Conservation (phyloP, 257 asterid genomes). For the Nyctanthes arbortristis region DNA sequence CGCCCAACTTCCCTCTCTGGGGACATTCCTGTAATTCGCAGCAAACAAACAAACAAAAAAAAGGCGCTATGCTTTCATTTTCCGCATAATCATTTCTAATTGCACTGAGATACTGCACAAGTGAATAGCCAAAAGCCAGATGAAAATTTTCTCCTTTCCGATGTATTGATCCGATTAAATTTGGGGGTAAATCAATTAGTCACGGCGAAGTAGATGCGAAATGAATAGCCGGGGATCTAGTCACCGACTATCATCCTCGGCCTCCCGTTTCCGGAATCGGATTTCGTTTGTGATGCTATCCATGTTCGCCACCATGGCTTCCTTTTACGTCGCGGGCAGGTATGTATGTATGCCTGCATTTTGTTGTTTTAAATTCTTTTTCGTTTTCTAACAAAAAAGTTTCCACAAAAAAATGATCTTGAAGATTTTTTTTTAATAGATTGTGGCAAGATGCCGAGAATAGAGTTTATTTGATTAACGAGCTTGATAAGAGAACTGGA, state of each 20-base stretch:
- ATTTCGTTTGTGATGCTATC: constrained; percentile 58
- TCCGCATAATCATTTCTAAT: too few species aligned
- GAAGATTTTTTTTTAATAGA: constrained; percentile 31
- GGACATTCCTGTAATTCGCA: too few species aligned
- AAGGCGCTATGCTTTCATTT: background rate
- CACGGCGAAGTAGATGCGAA: constrained; percentile 29
- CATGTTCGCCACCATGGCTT: constrained; percentile 86
- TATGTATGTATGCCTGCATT: constrained; percentile 21
- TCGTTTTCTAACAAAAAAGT: background rate
- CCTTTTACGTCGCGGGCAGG: constrained; percentile 78
- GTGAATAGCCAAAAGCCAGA: background rate
- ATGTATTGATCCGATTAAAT: background rate
- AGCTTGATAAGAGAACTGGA: constrained; percentile 72
- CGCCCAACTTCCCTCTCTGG: too few species aligned
- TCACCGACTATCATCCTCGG: constrained; percentile 47
- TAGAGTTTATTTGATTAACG: constrained; percentile 53
- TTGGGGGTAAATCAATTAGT: background rate
- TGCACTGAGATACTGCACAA: too few species aligned
- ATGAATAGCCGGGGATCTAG: constrained; percentile 66
- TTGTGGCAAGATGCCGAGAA: constrained; percentile 85
- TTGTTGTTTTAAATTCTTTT: background rate
- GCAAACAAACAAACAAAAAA: background rate
- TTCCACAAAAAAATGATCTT: too few species aligned
- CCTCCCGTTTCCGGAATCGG: constrained; percentile 58
- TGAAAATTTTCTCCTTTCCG: background rate